Evolutionary conservation across 23 red algal genomes (phyloP), one percentile per base, ranked within the genome.

Genomic region (Chondrus crispus): DNA sequence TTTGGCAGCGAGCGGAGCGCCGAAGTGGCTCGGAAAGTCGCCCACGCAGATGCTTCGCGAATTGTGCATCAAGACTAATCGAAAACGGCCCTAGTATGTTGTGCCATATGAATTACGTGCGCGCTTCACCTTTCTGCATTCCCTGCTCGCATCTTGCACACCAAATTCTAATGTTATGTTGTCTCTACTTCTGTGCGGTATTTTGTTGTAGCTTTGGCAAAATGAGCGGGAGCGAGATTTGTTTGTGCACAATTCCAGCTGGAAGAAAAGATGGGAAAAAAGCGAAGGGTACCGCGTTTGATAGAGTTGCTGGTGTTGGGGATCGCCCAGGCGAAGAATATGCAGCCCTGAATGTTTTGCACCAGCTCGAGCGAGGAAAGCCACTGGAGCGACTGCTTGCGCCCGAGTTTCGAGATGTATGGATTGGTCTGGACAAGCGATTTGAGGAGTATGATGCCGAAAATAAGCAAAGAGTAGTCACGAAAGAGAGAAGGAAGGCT

Each of bases 301-400:
- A 74, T 48, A 41, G 62, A 26, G 43, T 87, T 29, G 51, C 77
- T 29, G 88, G 82, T 13, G 41, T 86, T 5, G 95, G 88, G 39
- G 50, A 87, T 19, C 82, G 80, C 54, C 71, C 88, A 16, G 82
- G 85, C 30, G 95, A 96, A 22, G 88, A 93, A 51, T 89, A 48
- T 33, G 95, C 95, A 2, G 95, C 95, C 2, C 73, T 96, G 28
- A 88, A 85, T 70, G 88, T 89, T 20, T 57, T 96, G 42, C 89
- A 93, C 55, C 66, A 85, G 13, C 58, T 96, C 48, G 95, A 96
- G 60, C 88, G 72, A 19, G 95, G 95, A 36, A 96, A 96, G 60
- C 87, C 94, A 24, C 50, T 96, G 68, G 68, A 96, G 50, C 79
- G 68, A 60, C 70, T 91, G 10, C 24, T 96, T 13, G 85, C 94